These are phyloP conservation scores for Canavalia ensiformis DNA, from an alignment of 306 rosid species.

Conservation along the genomic window DNA sequence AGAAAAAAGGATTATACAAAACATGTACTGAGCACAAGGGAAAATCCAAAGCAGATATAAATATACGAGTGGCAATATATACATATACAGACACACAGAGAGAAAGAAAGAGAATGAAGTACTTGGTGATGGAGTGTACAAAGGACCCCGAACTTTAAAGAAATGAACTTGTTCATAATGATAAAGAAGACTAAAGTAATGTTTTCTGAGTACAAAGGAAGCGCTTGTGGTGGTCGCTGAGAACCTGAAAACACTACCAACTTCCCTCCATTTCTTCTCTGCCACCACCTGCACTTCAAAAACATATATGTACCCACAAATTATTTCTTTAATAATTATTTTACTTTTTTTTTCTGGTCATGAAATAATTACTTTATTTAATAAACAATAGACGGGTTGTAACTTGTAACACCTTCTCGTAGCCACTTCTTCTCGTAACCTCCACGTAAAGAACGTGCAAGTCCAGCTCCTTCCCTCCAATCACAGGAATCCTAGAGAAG, in stretches of 20 bases:
- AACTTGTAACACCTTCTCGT: constrained; percentile 68
- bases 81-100: too few relatives aligned
- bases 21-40: neutral
- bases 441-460: constrained; percentile 90
- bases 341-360: too few relatives aligned
- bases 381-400: too few relatives aligned
- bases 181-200: constrained; percentile 80
- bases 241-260: constrained; percentile 80
- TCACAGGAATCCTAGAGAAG: constrained; percentile 86
- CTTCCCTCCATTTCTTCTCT: constrained; percentile 99
- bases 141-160: constrained; percentile 73
- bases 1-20: neutral
- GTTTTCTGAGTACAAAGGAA: constrained; percentile 89
- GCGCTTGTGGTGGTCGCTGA: constrained; percentile 94
- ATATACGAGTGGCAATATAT: too few relatives aligned
- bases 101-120: neutral
- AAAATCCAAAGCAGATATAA: neutral
- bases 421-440: constrained; percentile 90
- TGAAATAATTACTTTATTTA: too few relatives aligned
- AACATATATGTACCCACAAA: neutral
- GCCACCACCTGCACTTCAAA: constrained; percentile 71
- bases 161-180: constrained; percentile 92
- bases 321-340: neutral
- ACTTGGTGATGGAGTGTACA: constrained; percentile 69
- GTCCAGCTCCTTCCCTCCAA: constrained; percentile 96